These are phyloP conservation scores for Cladosporium velox DNA, from an alignment of 2,329 filamentous ascomycete species.

Conservation along the genomic window DNA sequence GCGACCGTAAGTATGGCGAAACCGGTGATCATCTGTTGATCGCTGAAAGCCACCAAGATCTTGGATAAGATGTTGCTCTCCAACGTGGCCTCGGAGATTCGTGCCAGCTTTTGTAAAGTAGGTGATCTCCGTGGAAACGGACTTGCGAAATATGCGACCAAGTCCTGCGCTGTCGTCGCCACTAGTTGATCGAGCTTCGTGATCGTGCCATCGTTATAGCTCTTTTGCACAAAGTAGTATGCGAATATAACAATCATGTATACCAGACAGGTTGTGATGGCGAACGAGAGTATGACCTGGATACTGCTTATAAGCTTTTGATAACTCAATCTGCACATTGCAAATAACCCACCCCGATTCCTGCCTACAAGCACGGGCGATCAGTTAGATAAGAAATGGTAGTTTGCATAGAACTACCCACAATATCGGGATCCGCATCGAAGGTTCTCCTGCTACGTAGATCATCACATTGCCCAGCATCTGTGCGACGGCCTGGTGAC, in stretches of 20 bases:
- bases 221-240: background rate
- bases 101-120: too few relatives aligned
- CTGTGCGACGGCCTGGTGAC: background rate
- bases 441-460: background rate
- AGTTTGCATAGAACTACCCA: background rate
- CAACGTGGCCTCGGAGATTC: too few relatives aligned
- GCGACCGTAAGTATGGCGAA: conserved; percentile 19
- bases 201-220: background rate
- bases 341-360: background rate
- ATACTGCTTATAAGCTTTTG: background rate
- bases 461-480: background rate
- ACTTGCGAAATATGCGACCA: background rate
- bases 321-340: too few relatives aligned
- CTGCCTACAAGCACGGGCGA: background rate
- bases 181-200: background rate
- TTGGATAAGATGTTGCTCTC: background rate
- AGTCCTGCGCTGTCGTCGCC: background rate
- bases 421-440: background rate
- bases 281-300: conserved; percentile 10
- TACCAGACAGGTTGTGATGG: background rate
- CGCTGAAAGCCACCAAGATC: conserved; percentile 10
- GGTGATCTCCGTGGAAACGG: too few relatives aligned
- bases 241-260: background rate
- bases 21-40: conserved; percentile 24
- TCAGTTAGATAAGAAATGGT: background rate